These are phyloP conservation scores for Ciborinia camelliae DNA, from an alignment of 2,329 filamentous ascomycete species.

Conservation along the genomic window DNA sequence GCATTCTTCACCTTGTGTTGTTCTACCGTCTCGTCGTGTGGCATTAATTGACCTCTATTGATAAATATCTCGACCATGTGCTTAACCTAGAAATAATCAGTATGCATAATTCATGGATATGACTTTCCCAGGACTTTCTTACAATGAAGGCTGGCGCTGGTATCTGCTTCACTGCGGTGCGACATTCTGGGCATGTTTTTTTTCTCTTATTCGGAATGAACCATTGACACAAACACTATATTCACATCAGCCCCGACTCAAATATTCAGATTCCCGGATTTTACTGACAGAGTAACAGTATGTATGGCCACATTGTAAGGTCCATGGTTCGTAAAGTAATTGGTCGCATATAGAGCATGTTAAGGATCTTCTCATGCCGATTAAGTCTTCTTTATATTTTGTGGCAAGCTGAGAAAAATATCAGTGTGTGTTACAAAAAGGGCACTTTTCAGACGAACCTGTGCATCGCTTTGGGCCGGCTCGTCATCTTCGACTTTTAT, in stretches of 20 bases:
- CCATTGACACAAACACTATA: constrained; percentile 39
- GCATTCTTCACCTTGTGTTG: constrained; percentile 56
- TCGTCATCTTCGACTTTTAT: constrained; percentile 13
- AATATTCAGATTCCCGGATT: background rate
- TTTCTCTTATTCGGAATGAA: constrained; percentile 46
- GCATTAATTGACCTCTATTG: constrained; percentile 56
- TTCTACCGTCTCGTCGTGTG: constrained; percentile 59
- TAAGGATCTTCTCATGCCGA: constrained; percentile 56
- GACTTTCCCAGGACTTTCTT: constrained; percentile 29
- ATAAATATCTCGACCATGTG: constrained; percentile 63
- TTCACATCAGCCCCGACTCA: constrained; percentile 23
- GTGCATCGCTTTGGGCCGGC: constrained; percentile 21
- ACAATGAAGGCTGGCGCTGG: constrained; percentile 64
- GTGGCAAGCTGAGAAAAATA: constrained; percentile 28
- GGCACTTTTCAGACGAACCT: constrained; percentile 21
- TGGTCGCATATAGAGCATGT: constrained; percentile 68
- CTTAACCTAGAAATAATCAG: constrained; percentile 47
- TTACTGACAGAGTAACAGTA: constrained; percentile 63
- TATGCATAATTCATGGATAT: constrained; percentile 10
- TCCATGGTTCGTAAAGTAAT: constrained; percentile 67
- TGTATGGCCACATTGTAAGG: constrained; percentile 65
- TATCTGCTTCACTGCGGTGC: constrained; percentile 53
- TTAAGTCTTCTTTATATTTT: constrained; percentile 48
- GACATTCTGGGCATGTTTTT: constrained; percentile 68
- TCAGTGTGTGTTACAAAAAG: constrained; percentile 17